Base-by-base conservation (phyloP, 1,284 basidiomycete species). In the Ustilago shanxiensis region DNA sequence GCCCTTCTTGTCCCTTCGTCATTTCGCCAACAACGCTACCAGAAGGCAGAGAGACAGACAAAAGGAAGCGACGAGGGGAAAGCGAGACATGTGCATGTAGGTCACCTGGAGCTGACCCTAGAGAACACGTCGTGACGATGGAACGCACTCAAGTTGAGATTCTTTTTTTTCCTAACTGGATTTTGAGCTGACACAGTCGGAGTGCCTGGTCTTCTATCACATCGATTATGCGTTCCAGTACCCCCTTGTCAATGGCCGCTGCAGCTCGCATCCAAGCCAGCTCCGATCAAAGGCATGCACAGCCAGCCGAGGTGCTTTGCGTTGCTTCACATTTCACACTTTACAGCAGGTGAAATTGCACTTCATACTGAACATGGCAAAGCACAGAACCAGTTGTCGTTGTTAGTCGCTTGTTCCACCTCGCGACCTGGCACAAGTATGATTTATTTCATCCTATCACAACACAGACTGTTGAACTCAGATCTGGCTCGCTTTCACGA, bases 261-360 rank as follows among this genome's bases (percentile, higher is more conserved):
- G 60, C 52, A 62, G 37, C 50, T 53, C 20, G 20, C 44, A 33
- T 47, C 39, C 14, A 28, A 51, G 31, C 18, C 13, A 37, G 35
- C 61, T 26, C 28, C 54, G 61, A 57, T 54, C 47, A 28, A 64
- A 31, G 58, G 58, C 58, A 60, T 28, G 54, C 55, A 44, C 41
- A 20, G 11, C 41, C 53, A n/a, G 35, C 44, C 53, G 41, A 49
- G 24, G 14, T 49, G 47, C 47, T 49, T n/a, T 24, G 6, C 18
- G 26, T 7, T 49, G 26, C 47, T 26, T 11, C 14, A 49, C 20
- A 14, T 26, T 49, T 49, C 26, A 28, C 47, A 26, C 24, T 22
- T 28, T 49, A 44, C n/a, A 44, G 11, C 18, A 20, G n/a, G n/a
- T n/a, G n/a, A n/a, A n/a, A n/a, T n/a, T n/a, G n/a, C n/a, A n/a